Percentiles rank a stretch among this genome's conserved stretches.
phyloP scores from a whole-genome alignment of 2,329 filamentous ascomycete species.

The Stachybotrys chartarum region DNA sequence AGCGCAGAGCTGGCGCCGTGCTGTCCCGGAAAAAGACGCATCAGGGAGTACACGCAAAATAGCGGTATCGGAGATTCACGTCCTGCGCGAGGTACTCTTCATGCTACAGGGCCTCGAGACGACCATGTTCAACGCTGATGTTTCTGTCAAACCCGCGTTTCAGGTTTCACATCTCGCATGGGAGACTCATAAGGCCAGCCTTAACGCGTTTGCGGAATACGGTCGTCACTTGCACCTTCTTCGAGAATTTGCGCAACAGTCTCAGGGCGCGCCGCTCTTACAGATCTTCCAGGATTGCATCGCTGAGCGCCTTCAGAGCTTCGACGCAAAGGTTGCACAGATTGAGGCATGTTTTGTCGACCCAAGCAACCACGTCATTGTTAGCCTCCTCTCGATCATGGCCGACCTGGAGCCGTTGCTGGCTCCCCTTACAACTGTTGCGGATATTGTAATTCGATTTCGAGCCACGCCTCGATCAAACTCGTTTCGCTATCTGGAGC shows the following conservation, averaged over 20 bases:
- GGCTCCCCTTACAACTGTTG: conserved; percentile 51
- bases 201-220: conserved; percentile 38
- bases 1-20: conserved; percentile 27
- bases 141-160: conserved; percentile 30
- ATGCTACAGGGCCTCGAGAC: conserved; percentile 79
- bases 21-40: conserved; percentile 25
- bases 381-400: conserved; percentile 61
- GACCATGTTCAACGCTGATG: conserved; percentile 53
- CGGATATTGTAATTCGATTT: conserved; percentile 53
- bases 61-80: conserved; percentile 61
- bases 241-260: conserved; percentile 33
- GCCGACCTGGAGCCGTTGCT: conserved; percentile 47
- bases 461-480: conserved; percentile 38
- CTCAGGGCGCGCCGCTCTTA: conserved; percentile 49
- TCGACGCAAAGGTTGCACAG: conserved; percentile 51
- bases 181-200: conserved; percentile 42
- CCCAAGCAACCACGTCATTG: conserved; percentile 42
- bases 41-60: conserved; percentile 28
- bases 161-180: conserved; percentile 41
- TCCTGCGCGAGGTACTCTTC: conserved; percentile 70
- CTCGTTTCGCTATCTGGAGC: conserved; percentile 70
- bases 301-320: conserved; percentile 43
- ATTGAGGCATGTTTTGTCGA: conserved; percentile 56
- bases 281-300: conserved; percentile 66
- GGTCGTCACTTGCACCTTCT: conserved; percentile 38